Base-by-base conservation (phyloP, 352 stramenopile species). In the Globisporangium iwayamae region DNA sequence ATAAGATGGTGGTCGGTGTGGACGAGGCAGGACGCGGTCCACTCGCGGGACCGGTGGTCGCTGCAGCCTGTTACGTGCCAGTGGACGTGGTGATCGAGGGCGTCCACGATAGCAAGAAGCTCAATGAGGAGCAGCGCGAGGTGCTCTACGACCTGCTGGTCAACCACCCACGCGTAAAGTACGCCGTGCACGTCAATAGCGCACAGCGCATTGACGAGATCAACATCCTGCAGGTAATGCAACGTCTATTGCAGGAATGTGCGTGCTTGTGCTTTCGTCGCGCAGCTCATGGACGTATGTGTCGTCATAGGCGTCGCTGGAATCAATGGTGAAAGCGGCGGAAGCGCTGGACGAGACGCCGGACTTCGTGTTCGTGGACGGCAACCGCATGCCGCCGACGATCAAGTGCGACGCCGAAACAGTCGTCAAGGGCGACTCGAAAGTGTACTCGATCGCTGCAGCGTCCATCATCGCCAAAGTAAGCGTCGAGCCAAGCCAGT, bases 381-480 rank as follows among this genome's bases (percentile, higher is more conserved):
- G 97, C 45, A 99, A 99, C 67, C 87, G 90, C 67, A 72, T 98
- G 71, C 97, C 97, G 4, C 86, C 85, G 60, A 85, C 87, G 38
- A 86, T 99, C 58, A 70, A 78, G 9, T 74, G 93, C 65, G 69
- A 81, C n/a, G 93, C 90, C n/a, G 80, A 98, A 65, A 86, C 90
- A 0, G 93, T 97, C 52, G 72, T 99, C 38, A 98, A 99, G 62
- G 98, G 98, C 43, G 97, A 99, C 77, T 79, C 74, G 25, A 96
- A 92, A 66, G 93, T 99, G 51, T 99, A 96, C 75, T 86, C 78
- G 58, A 99, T 99, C 65, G 97, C 94, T 1, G 97, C 97, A 16
- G 98, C 98, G n/a, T 98, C 90, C 39, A 97, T 99, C 64, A 89
- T 99, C 48, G 97, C 97, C 52, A 99, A 99, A 72, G 70, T 76